Evolutionary conservation across 257 asterid species (phyloP), one percentile per base, ranked within the genome.

Genomic region (Fraxinus americana): DNA sequence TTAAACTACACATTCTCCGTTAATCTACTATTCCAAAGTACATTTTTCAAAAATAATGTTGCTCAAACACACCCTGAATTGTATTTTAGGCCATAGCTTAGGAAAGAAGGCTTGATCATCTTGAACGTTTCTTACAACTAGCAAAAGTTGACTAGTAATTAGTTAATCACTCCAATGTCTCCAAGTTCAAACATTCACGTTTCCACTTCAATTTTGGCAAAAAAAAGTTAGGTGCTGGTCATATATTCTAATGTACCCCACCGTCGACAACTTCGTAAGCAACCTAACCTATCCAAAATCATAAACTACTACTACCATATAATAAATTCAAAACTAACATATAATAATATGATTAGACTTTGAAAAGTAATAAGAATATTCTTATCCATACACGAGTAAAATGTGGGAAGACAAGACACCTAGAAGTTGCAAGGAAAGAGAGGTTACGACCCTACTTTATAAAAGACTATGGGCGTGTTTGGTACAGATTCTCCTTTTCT

Each of bases 371-470:
- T 5, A 41, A 36, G 38, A 43, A 61, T 10, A 23, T n/a, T 66
- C 57, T 17, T 54, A 25, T 63, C 8, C 57, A 73, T 30, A 41
- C 35, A 78, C 85, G 9, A 68, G 70, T 63, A 67, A 72, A 76
- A 72, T 45, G 61, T 39, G 74, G 32, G 35, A 35, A 71, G 43
- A 61, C 5, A 25, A 2, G 30, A 73, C 57, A 3, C 36, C 9
- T 6, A 1, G 71, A 83, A 83, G 77, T 7, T 77, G 72, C 77
- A 71, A 79, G 41, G 77, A 76, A 72, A 72, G 7, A 38, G 34
- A 67, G 74, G 70, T 16, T 4, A 43, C 16, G 16, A 43, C 50
- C 50, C 50, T 43, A 43, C 50, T 10, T 2, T 4, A 43, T 12
- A 43, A 38, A 43, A 43, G 16, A 43, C 0, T 43, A 12, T n/a